Conservation (phyloP, 2,329 filamentous ascomycete genomes). For the Cladosporium sp. region DNA sequence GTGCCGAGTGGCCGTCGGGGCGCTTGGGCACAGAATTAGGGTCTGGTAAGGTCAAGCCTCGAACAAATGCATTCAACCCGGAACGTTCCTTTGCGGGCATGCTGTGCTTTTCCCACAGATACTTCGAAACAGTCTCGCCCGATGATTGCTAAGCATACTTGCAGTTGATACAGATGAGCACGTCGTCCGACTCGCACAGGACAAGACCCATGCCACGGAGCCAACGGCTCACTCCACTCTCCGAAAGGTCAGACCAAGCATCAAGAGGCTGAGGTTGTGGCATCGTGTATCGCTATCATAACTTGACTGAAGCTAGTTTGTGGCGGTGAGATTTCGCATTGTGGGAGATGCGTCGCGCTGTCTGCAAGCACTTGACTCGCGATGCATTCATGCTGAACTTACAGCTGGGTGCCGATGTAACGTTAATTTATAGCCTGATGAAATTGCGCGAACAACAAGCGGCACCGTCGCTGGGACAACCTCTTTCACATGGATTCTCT, state of each 20-base stretch:
- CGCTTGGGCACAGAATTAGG: constrained; percentile 7
- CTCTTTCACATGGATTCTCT: no score
- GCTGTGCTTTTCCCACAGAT: constrained; percentile 10
- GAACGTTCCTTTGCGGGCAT: constrained; percentile 1
- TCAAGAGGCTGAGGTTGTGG: not conserved
- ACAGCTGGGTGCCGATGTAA: no score
- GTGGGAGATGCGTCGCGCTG: not conserved
- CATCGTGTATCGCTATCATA: not conserved
- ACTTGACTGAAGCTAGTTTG: not conserved
- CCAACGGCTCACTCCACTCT: not conserved
- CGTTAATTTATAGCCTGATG: no score
- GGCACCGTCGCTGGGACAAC: no score
- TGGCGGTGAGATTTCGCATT: not conserved
- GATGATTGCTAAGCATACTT: constrained; percentile 7
- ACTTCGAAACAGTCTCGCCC: constrained; percentile 9
- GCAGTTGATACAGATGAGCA: constrained; percentile 10
- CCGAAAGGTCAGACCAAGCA: not conserved
- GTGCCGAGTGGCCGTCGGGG: constrained; percentile 1
- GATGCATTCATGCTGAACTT: no score
- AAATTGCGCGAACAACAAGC: no score
- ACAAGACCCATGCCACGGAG: not conserved
- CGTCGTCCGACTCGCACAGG: not conserved
- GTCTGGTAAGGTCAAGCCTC: not conserved
- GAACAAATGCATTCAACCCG: constrained; percentile 3
- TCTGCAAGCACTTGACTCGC: not conserved